Evolutionary conservation across 2,329 filamentous ascomycete genomes (phyloP).

Genomic region (Pestalotiopsis sp.): DNA sequence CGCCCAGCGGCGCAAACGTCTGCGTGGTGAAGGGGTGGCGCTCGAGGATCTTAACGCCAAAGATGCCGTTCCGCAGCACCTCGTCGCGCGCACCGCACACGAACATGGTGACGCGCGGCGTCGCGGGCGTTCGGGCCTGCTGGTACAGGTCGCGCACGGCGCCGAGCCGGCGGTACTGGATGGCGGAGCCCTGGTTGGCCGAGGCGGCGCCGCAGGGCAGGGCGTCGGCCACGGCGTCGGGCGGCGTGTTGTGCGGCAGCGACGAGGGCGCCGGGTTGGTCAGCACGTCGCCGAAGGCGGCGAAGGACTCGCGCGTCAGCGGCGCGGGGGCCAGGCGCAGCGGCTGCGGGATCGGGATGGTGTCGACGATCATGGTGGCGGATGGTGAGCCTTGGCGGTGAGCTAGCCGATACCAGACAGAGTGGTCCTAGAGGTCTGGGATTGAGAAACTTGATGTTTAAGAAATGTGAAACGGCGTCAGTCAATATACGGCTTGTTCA

Average conservation of each 20-base stretch:
- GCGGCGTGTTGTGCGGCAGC: constrained; percentile 42
- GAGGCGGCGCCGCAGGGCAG: constrained; percentile 54
- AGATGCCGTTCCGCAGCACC: not conserved
- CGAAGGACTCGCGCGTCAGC: constrained; percentile 72
- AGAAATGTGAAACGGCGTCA: not conserved
- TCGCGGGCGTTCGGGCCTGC: constrained; percentile 60
- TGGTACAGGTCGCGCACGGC: constrained; percentile 71
- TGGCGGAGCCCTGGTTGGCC: constrained; percentile 84
- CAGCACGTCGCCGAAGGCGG: constrained; percentile 82
- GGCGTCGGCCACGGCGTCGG: constrained; percentile 22
- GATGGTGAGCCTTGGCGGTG: not conserved
- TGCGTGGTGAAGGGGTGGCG: constrained; percentile 93
- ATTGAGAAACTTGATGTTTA: too few species aligned
- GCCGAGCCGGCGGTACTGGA: constrained; percentile 85
- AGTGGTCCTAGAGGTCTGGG: too few species aligned
- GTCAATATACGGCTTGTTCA: not conserved
- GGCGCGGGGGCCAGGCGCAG: constrained; percentile 59
- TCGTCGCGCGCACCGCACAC: constrained; percentile 69
- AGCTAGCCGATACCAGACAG: not conserved
- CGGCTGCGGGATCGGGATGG: constrained; percentile 22
- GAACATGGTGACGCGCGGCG: constrained; percentile 84
- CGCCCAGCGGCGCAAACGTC: constrained; percentile 79
- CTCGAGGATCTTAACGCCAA: constrained; percentile 77
- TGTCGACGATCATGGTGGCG: constrained; percentile 26
- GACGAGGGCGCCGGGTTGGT: constrained; percentile 68